These are phyloP conservation scores for Pseudogymnoascus sp. DNA, from an alignment of 2,329 filamentous ascomycete species.

Conservation along the genomic window DNA sequence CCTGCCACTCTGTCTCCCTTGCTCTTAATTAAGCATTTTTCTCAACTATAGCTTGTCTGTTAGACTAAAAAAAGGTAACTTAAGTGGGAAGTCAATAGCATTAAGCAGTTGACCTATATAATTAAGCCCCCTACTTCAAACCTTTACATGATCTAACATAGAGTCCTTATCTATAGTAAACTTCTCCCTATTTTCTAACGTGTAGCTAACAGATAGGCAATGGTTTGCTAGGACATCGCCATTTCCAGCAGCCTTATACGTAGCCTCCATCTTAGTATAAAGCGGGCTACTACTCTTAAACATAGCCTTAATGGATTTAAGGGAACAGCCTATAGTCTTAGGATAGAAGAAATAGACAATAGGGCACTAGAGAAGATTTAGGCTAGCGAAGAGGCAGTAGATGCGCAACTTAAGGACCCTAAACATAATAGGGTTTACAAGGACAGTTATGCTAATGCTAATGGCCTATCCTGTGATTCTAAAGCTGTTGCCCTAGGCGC, in stretches of 20 bases:
- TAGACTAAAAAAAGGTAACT: background rate
- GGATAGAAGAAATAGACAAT: constrained; percentile 41
- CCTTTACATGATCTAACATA: background rate
- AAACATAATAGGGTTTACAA: constrained; percentile 46
- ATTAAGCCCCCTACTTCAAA: background rate
- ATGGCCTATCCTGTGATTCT: constrained; percentile 51
- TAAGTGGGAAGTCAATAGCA: background rate
- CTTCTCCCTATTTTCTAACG: background rate
- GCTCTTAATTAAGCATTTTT: no score
- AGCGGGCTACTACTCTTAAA: constrained; percentile 40
- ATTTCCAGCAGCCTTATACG: constrained; percentile 12
- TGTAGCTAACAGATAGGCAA: background rate
- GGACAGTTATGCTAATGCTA: constrained; percentile 44
- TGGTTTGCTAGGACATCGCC: constrained; percentile 4
- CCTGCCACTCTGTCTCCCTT: no score
- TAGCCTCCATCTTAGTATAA: constrained; percentile 12
- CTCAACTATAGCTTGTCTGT: background rate
- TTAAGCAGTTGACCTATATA: background rate
- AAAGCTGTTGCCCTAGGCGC: constrained; percentile 51
- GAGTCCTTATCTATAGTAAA: background rate
- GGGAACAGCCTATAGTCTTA: constrained; percentile 36
- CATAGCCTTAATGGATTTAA: constrained; percentile 42
- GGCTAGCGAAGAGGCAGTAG: constrained; percentile 42
- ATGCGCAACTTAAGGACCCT: constrained; percentile 36
- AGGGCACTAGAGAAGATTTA: constrained; percentile 43